Base-by-base conservation (phyloP, 129 eudicot genomes). In the Heracleum sosnowskyi region DNA sequence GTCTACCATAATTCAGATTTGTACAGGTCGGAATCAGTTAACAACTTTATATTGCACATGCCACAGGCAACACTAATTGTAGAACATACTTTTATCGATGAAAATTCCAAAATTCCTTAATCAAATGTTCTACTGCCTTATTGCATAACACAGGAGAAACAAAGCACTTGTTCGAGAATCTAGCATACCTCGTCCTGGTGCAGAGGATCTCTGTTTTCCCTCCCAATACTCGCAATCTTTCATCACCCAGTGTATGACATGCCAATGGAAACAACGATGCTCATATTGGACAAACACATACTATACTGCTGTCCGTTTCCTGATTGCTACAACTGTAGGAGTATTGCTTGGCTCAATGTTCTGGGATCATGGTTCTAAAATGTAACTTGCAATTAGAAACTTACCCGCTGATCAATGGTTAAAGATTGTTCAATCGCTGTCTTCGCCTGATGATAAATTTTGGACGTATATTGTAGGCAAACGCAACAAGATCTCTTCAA, bases 211-310 rank as follows among this genome's bases (percentile, higher is more conserved):
- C 5, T 71, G 31, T 46, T 84, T 79, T 75, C 78, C 83, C 8
- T 79, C 83, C 35, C n/a, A n/a, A n/a, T n/a, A n/a, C n/a, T n/a
- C n/a, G n/a, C n/a, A n/a, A n/a, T n/a, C n/a, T n/a, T n/a, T n/a
- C n/a, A n/a, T n/a, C n/a, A n/a, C n/a, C n/a, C n/a, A n/a, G n/a
- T n/a, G n/a, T n/a, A n/a, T n/a, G 24, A 83, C 86, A 37, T 83
- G 86, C 78, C 78, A 79, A 13, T 83, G 86, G 86, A 83, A 84
- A 80, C 83, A 79, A 33, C 81, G 77, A 24, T 76, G 78, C 75
- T 84, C 86, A 36, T 84, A 80, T 44, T 84, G 86, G 86, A 73
- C 84, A 26, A 84, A 84, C 60, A 64, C 86, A 15, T 80, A 83
- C 20, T 84, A 84, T 53, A 80, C 81, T 40, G 86, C 86, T 10